Evolutionary conservation across 345 rosid species (phyloP).

Genomic region (Eucalyptus marginata): DNA sequence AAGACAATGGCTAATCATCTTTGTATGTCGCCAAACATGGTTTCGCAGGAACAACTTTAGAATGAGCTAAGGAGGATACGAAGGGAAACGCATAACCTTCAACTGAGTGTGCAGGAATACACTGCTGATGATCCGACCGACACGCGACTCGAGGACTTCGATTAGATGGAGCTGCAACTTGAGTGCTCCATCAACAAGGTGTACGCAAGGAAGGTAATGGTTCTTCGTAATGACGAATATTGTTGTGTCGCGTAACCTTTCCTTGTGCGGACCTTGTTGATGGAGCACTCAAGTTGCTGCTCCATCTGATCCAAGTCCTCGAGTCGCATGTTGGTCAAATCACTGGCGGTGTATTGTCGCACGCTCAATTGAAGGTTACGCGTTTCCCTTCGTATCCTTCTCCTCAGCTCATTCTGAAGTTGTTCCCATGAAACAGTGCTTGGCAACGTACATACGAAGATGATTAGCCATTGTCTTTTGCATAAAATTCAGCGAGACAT

Average conservation of each 20-base stretch:
- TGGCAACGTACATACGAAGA: not conserved
- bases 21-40: not conserved
- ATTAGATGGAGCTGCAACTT: constrained; percentile 10
- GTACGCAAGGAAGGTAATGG: constrained; percentile 11
- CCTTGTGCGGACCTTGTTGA: constrained; percentile 16
- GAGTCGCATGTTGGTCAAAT: constrained; percentile 3
- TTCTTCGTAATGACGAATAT: not conserved
- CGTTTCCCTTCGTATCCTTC: constrained; percentile 11
- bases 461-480: not conserved
- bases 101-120: constrained; percentile 16
- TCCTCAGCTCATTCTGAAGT: not conserved
- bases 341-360: no score
- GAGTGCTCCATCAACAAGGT: constrained; percentile 16
- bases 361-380: constrained; percentile 14
- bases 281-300: constrained; percentile 9
- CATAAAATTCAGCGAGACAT: not conserved
- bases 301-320: constrained; percentile 10
- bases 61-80: constrained; percentile 8
- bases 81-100: constrained; percentile 11
- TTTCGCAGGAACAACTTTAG: constrained; percentile 1
- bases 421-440: not conserved
- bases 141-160: constrained; percentile 5
- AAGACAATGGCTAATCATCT: not conserved
- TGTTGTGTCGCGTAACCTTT: constrained; percentile 5
- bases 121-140: constrained; percentile 3